Evolutionary conservation across 1,139 yeast genomes (phyloP).

Genomic region (Neolecta irregularis): DNA sequence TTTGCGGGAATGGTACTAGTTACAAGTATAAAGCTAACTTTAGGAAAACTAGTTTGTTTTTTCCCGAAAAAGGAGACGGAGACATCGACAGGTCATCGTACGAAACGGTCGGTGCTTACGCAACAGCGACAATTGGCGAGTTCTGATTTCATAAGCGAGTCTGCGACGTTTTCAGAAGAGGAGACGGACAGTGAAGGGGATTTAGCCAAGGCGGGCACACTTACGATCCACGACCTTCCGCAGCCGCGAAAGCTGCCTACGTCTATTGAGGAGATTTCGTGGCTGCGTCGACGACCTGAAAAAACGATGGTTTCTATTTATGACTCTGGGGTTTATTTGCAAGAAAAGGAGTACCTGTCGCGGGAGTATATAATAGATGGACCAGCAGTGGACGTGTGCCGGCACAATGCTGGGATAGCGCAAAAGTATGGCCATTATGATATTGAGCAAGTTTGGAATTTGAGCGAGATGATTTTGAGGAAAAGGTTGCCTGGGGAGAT

Average conservation of each 20-base stretch:
- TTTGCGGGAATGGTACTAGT: constrained; percentile 13
- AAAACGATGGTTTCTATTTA: constrained; percentile 42
- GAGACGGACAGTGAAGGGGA: constrained; percentile 1
- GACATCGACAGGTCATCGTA: neutral
- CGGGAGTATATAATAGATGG: constrained; percentile 59
- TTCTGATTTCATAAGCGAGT: constrained; percentile 1
- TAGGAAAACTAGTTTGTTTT: constrained; percentile 9
- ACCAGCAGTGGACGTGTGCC: constrained; percentile 44
- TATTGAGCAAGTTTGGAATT: constrained; percentile 63
- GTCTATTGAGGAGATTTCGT: too few species aligned
- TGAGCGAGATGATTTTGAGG: constrained; percentile 35
- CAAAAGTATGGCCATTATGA: constrained; percentile 43
- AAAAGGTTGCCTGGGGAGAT: constrained; percentile 19
- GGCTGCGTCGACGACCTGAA: too few species aligned
- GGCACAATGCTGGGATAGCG: constrained; percentile 61
- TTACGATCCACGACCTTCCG: neutral
- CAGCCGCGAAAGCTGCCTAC: too few species aligned
- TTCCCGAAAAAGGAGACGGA: constrained; percentile 4
- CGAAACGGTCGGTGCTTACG: neutral
- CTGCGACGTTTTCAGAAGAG: neutral
- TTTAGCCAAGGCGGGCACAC: neutral
- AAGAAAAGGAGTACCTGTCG: constrained; percentile 65
- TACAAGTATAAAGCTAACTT: constrained; percentile 5
- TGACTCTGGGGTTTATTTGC: constrained; percentile 57
- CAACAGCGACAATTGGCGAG: constrained; percentile 2